Conservation (phyloP, 805 yeast genomes). For the Barnettozyma populi region DNA sequence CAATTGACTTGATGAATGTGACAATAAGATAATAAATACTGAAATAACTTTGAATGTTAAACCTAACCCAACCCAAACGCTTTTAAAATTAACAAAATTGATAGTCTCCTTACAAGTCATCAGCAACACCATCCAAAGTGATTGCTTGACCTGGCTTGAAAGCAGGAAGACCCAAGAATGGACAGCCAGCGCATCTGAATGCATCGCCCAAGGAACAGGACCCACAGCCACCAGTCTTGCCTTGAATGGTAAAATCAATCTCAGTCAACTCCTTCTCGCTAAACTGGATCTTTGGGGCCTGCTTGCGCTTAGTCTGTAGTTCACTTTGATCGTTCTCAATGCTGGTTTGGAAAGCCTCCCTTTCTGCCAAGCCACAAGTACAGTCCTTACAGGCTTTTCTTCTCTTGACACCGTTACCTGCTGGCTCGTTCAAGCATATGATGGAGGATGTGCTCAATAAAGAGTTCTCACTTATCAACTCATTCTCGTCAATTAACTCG, state of each 20-base stretch:
- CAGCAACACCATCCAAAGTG: slow-evolving; percentile 67
- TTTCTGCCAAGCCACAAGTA: slow-evolving; percentile 91
- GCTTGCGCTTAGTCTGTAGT: slow-evolving; percentile 29
- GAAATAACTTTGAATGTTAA: background rate
- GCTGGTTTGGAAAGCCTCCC: slow-evolving; percentile 57
- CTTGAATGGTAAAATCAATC: slow-evolving; percentile 92
- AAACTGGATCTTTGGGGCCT: slow-evolving; percentile 41
- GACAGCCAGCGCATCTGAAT: slow-evolving; percentile 97
- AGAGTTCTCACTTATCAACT: slow-evolving; percentile 27
- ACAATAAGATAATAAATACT: background rate
- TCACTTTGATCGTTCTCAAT: slow-evolving; percentile 35
- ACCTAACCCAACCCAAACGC: background rate
- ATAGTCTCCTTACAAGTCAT: slow-evolving; percentile 47
- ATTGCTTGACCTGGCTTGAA: slow-evolving; percentile 96
- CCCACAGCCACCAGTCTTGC: slow-evolving; percentile 96
- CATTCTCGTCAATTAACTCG: slow-evolving; percentile 34
- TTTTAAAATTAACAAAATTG: background rate
- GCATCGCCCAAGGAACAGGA: slow-evolving; percentile 98
- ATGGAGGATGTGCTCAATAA: slow-evolving; percentile 34
- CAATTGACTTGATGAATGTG: background rate
- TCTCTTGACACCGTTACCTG: slow-evolving; percentile 50
- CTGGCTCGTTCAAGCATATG: slow-evolving; percentile 39
- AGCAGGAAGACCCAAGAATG: slow-evolving; percentile 94
- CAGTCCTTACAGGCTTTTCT: slow-evolving; percentile 97
- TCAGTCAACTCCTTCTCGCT: slow-evolving; percentile 73